A percentile compares a stretch with the other conserved stretches of the same genome.
phyloP scores from a whole-genome alignment of 2,329 filamentous ascomycete species.

The Alternaria sp. region DNA sequence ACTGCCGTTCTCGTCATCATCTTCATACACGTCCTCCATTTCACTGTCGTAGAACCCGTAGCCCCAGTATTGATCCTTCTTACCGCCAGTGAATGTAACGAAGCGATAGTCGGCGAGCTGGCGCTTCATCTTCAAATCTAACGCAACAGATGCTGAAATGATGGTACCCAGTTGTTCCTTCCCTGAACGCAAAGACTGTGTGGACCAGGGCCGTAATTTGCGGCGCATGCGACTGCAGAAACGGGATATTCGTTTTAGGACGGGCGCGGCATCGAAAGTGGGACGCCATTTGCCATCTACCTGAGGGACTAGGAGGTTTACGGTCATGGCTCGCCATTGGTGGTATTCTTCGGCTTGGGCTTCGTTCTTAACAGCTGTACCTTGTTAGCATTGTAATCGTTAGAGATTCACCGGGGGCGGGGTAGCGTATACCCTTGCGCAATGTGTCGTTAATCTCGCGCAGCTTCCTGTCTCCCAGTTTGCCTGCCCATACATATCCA shows the following conservation, averaged over 20 bases:
- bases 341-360: conserved; percentile 46
- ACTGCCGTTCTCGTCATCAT: conserved; percentile 24
- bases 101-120: conserved; percentile 48
- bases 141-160: conserved; percentile 43
- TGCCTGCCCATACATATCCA: conserved; percentile 48
- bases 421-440: conserved; percentile 39
- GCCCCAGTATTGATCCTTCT: conserved; percentile 41
- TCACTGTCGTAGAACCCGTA: conserved; percentile 47
- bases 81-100: conserved; percentile 45
- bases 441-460: conserved; percentile 46
- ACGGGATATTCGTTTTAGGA: conserved; percentile 42
- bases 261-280: conserved; percentile 43
- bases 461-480: conserved; percentile 45
- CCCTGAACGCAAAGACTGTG: conserved; percentile 33
- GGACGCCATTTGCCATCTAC: conserved; percentile 46
- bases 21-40: conserved; percentile 47
- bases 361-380: conserved; percentile 46
- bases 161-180: conserved; percentile 45
- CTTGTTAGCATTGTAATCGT: conserved; percentile 10
- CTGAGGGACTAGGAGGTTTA: conserved; percentile 46
- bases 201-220: conserved; percentile 43
- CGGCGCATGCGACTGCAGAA: conserved; percentile 39
- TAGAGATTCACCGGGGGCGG: too few species aligned
- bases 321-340: conserved; percentile 44
- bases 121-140: conserved; percentile 48